phyloP scores from a whole-genome alignment of 2,329 filamentous ascomycete species.

The Sporothrix variecibatus region DNA sequence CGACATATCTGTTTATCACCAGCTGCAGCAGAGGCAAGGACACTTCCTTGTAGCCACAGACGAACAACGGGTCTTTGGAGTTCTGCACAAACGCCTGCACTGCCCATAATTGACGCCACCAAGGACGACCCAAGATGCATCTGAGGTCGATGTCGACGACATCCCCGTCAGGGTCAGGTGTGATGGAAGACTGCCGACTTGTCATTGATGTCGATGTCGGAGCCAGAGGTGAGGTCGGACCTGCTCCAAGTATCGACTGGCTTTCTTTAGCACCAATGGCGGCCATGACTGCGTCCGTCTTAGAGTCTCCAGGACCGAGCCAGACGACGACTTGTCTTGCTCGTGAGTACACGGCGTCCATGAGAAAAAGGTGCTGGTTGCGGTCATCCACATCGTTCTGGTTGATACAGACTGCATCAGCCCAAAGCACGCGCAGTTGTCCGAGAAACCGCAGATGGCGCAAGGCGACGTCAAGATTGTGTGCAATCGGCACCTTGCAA shows the following conservation, averaged over 20 bases:
- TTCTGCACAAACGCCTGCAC: background rate
- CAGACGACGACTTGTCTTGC: background rate
- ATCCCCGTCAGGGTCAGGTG: too few species aligned
- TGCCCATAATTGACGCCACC: background rate
- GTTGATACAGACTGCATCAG: background rate
- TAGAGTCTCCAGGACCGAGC: background rate
- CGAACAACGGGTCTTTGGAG: background rate
- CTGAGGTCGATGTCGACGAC: background rate
- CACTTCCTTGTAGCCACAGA: background rate
- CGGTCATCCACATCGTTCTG: background rate
- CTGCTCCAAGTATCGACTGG: background rate
- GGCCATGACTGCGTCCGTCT: background rate
- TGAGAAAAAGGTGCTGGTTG: background rate
- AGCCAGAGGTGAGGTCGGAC: background rate
- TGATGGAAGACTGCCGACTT: too few species aligned
- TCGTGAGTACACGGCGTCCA: background rate
- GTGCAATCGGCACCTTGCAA: background rate
- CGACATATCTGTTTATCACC: too few species aligned
- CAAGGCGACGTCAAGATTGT: background rate
- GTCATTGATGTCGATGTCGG: too few species aligned
- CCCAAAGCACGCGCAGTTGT: background rate
- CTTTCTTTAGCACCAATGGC: background rate
- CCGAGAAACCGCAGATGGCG: background rate
- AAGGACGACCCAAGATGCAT: background rate
- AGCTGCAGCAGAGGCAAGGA: background rate